These are phyloP conservation scores for Candida krabiensis DNA, from an alignment of 805 yeast species.

Conservation along the genomic window DNA sequence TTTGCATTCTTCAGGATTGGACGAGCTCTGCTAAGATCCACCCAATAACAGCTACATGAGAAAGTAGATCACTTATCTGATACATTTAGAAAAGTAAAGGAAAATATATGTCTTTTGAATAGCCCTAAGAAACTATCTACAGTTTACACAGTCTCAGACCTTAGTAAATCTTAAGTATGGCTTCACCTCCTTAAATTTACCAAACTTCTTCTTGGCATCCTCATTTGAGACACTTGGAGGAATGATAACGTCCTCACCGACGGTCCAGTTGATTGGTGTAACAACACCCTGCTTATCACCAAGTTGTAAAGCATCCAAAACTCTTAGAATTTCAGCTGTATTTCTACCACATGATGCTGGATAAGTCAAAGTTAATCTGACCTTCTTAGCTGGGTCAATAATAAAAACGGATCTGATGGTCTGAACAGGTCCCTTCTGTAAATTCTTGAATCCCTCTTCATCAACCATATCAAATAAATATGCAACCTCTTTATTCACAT, in stretches of 20 bases:
- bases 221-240: conserved; percentile 84
- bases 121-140: too few species aligned
- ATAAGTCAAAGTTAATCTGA: conserved; percentile 82
- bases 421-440: conserved; percentile 70
- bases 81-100: too few species aligned
- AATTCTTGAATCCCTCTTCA: conserved; percentile 75
- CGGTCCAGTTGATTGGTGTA: conserved; percentile 90
- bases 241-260: conserved; percentile 88
- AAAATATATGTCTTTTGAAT: too few species aligned
- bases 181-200: conserved; percentile 81
- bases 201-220: conserved; percentile 79
- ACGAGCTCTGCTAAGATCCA: too few species aligned
- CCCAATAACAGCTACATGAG: too few species aligned
- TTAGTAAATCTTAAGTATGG: conserved; percentile 83
- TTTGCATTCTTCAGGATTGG: too few species aligned
- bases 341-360: conserved; percentile 96
- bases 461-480: conserved; percentile 85
- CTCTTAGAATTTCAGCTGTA: conserved; percentile 89
- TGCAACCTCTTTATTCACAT: conserved; percentile 80
- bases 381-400: conserved; percentile 87
- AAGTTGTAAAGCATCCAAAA: conserved; percentile 81
- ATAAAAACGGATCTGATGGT: conserved; percentile 92
- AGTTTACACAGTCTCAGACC: conserved; percentile 19
- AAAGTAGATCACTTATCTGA: too few species aligned
- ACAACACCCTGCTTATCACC: conserved; percentile 83